Conservation (phyloP, 805 yeast species). For the Yarrowia sp. region DNA sequence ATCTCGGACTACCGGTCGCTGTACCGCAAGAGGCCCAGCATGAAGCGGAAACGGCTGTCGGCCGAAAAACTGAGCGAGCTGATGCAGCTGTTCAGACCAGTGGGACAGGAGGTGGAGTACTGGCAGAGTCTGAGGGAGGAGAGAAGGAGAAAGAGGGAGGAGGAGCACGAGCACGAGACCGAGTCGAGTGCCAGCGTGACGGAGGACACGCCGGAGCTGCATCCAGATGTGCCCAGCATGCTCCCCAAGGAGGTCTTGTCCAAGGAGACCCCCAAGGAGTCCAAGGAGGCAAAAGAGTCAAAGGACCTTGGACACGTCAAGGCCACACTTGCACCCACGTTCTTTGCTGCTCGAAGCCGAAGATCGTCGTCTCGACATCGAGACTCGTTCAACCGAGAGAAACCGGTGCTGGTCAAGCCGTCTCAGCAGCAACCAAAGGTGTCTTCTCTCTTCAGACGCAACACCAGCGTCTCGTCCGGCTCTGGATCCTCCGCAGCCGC, state of each 20-base stretch:
- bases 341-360: neutral
- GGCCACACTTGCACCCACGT: neutral
- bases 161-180: neutral
- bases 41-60: conserved; percentile 29
- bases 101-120: conserved; percentile 29
- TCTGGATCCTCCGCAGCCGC: neutral
- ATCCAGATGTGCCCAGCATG: neutral
- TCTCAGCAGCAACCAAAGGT: conserved; percentile 15
- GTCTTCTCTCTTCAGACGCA: conserved; percentile 8
- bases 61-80: conserved; percentile 35
- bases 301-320: neutral
- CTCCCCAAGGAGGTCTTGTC: neutral
- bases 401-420: neutral
- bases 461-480: conserved; percentile 4
- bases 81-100: conserved; percentile 33
- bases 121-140: conserved; percentile 14
- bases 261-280: neutral
- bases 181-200: neutral
- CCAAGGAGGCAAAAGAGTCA: neutral
- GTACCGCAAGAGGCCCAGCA: conserved; percentile 1
- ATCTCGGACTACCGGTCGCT: conserved; percentile 23
- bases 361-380: conserved; percentile 1
- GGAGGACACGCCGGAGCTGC: no score
- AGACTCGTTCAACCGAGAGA: conserved; percentile 19
- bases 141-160: conserved; percentile 15